Evolutionary conservation across 2,329 filamentous ascomycete genomes (phyloP).

Genomic region (Chrysoporthe austroafricana): DNA sequence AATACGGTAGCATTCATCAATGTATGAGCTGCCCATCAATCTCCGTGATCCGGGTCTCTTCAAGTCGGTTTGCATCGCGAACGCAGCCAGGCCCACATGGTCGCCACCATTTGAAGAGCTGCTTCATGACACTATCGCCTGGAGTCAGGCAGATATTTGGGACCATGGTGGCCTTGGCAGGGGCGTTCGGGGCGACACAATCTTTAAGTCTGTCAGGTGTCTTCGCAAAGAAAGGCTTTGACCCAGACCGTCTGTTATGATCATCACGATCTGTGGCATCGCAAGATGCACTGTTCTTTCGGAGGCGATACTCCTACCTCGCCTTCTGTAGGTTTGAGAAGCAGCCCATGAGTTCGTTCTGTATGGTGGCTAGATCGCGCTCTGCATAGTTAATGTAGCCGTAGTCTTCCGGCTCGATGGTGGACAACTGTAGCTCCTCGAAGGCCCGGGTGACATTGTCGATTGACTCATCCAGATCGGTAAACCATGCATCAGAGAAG

Average conservation of each 20-base stretch:
- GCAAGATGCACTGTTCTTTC: background rate
- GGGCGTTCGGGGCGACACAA: background rate
- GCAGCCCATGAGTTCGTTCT: constrained; percentile 14
- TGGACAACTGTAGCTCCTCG: constrained; percentile 17
- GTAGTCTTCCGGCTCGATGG: constrained; percentile 3
- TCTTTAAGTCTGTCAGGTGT: background rate
- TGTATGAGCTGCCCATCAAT: constrained; percentile 8
- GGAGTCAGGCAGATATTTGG: background rate
- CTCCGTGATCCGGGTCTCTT: background rate
- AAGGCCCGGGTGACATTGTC: constrained; percentile 21
- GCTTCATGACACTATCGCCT: constrained; percentile 16
- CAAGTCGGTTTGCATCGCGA: background rate
- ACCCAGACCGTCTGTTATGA: background rate
- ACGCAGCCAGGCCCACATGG: constrained; percentile 5
- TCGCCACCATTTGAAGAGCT: constrained; percentile 11
- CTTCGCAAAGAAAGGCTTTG: constrained; percentile 7
- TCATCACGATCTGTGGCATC: background rate
- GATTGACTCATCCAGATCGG: constrained; percentile 23
- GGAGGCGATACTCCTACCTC: background rate
- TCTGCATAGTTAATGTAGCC: constrained; percentile 10
- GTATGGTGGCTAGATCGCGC: constrained; percentile 11
- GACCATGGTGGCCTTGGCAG: background rate
- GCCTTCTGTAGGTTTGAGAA: constrained; percentile 9
- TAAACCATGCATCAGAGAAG: constrained; percentile 23
- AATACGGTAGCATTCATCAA: background rate